Percentiles rank a stretch among this genome's conserved stretches.
Conservation (phyloP, 306 rosid genomes). For the Crotalaria pallida region DNA sequence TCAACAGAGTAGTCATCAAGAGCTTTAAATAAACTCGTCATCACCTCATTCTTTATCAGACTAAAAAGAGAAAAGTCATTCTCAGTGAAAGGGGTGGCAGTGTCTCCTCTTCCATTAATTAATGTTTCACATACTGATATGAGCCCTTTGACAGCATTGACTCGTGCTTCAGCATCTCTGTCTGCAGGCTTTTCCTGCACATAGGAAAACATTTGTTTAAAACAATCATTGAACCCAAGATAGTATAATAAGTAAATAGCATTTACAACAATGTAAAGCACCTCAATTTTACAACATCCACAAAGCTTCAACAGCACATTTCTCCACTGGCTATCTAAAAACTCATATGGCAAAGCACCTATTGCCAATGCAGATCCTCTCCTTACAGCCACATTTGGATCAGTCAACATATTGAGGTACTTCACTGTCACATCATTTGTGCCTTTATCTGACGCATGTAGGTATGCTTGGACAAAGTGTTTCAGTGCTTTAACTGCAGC, state of each 20-base stretch:
- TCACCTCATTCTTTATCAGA: slow-evolving; percentile 71
- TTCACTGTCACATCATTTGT: slow-evolving; percentile 47
- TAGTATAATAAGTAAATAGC: slow-evolving; percentile 17
- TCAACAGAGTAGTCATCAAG: slow-evolving; percentile 94
- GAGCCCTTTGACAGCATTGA: slow-evolving; percentile 86
- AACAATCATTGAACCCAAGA: slow-evolving; percentile 1
- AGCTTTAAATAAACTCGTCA: slow-evolving; percentile 63
- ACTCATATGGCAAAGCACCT: slow-evolving; percentile 68
- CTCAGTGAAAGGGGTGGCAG: slow-evolving; percentile 30
- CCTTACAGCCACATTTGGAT: slow-evolving; percentile 81
- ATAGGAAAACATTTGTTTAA: slow-evolving; percentile 2
- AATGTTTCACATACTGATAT: slow-evolving; percentile 79
- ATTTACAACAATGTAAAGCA: slow-evolving; percentile 23
- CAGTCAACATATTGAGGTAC: slow-evolving; percentile 72
- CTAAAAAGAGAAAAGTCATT: slow-evolving; percentile 46
- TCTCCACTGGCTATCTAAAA: slow-evolving; percentile 71
- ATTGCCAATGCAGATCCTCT: slow-evolving; percentile 91
- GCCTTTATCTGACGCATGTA: slow-evolving; percentile 44
- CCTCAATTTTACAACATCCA: slow-evolving; percentile 73
- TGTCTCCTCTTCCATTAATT: slow-evolving; percentile 36
- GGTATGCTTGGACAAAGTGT: slow-evolving; percentile 62
- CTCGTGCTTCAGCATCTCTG: slow-evolving; percentile 95
- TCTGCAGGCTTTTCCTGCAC: slow-evolving; percentile 82
- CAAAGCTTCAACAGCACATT: slow-evolving; percentile 79
- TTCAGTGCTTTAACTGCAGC: slow-evolving; percentile 76